Base-by-base conservation (phyloP, 2,329 filamentous ascomycete species). In the Simplicillium sp. region DNA sequence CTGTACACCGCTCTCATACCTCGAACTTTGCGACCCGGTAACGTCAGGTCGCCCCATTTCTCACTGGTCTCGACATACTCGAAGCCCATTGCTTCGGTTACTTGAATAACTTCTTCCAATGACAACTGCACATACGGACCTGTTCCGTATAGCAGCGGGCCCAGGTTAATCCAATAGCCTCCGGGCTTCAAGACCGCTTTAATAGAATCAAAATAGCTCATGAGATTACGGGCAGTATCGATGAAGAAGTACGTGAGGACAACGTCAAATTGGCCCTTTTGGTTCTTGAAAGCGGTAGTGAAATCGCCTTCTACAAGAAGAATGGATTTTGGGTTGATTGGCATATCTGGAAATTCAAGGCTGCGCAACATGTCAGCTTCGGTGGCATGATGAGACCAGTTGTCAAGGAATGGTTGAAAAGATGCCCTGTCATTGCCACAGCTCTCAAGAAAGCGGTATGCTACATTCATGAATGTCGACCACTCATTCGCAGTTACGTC, bases 181-280 rank as follows among this genome's bases (percentile, higher is more conserved):
- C 71, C 72, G 0, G 54, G 50, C 34, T 58, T 63, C 3, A 79
- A 59, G 0, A 73, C 48, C 0, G 52, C 53, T 38, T 68, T 59
- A 34, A 77, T 77, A 0, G 66, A 74, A 29, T 77, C 71, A 6
- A 78, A 59, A 44, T 78, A 79, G 1, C 50, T 56, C 51, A 76
- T 61, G 1, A 77, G 52, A 40, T 78, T 78, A 1, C 72, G 64
- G 0, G 75, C 74, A 0, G 74, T 79, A 49, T 79, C 75, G 46
- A 79, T 77, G 55, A 79, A 78, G 56, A 77, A 79, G 34, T 76
- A 66, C 0, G 75, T 77, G 0, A 76, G 53, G 0, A 79, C 54
- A 1, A 66, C 59, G 40, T 78, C 73, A 50, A 64, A 77, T 4
- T 48, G 38, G 1, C 50, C 49, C 0, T 46, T 38, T 1, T 54